phyloP scores from a whole-genome alignment of 129 eudicot genomes.

The Lactuca sativa region DNA sequence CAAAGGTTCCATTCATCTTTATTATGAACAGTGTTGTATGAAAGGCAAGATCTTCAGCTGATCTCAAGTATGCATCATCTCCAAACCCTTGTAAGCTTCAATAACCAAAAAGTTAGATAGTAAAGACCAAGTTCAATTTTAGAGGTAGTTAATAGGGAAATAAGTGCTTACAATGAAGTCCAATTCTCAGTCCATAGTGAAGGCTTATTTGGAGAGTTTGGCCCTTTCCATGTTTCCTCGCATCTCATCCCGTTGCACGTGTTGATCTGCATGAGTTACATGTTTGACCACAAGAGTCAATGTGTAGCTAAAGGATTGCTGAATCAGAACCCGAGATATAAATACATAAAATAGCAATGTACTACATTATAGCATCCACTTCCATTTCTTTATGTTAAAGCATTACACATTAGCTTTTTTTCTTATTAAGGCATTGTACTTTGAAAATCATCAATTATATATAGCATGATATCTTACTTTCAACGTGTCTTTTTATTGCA shows the following conservation, averaged over 20 bases:
- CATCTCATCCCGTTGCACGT: slow-evolving; percentile 86
- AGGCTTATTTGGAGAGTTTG: slow-evolving; percentile 84
- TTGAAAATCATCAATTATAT: too few species aligned
- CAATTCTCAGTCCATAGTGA: slow-evolving; percentile 92
- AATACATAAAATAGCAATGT: background rate
- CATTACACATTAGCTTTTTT: background rate
- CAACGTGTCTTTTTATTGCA: background rate
- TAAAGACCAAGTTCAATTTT: background rate
- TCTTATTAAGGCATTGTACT: too few species aligned
- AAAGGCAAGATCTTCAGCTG: slow-evolving; percentile 77
- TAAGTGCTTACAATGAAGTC: slow-evolving; percentile 64
- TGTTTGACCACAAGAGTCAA: slow-evolving; percentile 5
- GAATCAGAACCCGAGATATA: background rate
- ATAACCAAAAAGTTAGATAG: background rate
- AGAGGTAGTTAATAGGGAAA: background rate
- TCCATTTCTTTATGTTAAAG: background rate
- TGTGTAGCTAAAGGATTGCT: background rate
- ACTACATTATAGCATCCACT: background rate
- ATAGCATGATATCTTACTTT: background rate
- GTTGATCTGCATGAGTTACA: slow-evolving; percentile 61
- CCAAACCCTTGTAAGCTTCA: slow-evolving; percentile 77
- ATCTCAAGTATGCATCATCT: slow-evolving; percentile 42
- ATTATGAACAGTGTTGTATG: slow-evolving; percentile 64
- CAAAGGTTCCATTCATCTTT: slow-evolving; percentile 76
- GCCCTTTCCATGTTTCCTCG: slow-evolving; percentile 82